phyloP scores from a whole-genome alignment of 805 yeast genomes.

The Vanderwaltozyma verrucispora region DNA sequence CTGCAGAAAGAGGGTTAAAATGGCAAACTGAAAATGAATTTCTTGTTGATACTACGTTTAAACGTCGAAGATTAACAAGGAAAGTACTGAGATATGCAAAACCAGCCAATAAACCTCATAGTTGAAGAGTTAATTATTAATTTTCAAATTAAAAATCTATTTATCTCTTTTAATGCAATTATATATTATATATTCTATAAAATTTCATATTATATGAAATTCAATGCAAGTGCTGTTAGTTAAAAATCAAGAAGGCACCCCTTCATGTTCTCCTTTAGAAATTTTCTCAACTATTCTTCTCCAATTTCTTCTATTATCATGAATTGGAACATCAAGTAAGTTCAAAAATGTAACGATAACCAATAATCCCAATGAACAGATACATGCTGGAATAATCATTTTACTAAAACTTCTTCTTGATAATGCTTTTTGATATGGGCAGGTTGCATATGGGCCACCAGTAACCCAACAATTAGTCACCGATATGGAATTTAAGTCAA shows the following conservation, averaged over 20 bases:
- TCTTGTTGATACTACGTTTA: slow-evolving; percentile 37
- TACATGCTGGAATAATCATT: slow-evolving; percentile 58
- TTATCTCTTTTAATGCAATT: background rate
- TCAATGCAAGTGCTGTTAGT: background rate
- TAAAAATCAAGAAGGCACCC: slow-evolving; percentile 58
- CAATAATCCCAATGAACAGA: slow-evolving; percentile 44
- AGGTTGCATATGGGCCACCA: slow-evolving; percentile 67
- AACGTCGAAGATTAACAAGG: slow-evolving; percentile 48
- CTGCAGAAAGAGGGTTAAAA: slow-evolving; percentile 34
- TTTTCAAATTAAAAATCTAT: too few species aligned
- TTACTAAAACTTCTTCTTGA: slow-evolving; percentile 47
- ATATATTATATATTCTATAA: slow-evolving; percentile 1
- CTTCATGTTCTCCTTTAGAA: slow-evolving; percentile 63
- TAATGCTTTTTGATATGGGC: slow-evolving; percentile 62
- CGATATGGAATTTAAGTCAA: slow-evolving; percentile 70
- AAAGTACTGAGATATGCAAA: slow-evolving; percentile 40
- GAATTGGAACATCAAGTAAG: slow-evolving; percentile 55
- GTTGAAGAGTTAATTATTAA: background rate
- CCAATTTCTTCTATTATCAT: slow-evolving; percentile 59
- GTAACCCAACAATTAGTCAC: slow-evolving; percentile 71
- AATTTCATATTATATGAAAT: background rate
- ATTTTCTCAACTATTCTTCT: slow-evolving; percentile 44
- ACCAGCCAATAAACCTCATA: slow-evolving; percentile 19
- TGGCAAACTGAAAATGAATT: slow-evolving; percentile 39
- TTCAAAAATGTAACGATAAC: slow-evolving; percentile 44